These are phyloP conservation scores for Selaginella tamariscina DNA, from an alignment of 75 land plant species.

Conservation along the genomic window DNA sequence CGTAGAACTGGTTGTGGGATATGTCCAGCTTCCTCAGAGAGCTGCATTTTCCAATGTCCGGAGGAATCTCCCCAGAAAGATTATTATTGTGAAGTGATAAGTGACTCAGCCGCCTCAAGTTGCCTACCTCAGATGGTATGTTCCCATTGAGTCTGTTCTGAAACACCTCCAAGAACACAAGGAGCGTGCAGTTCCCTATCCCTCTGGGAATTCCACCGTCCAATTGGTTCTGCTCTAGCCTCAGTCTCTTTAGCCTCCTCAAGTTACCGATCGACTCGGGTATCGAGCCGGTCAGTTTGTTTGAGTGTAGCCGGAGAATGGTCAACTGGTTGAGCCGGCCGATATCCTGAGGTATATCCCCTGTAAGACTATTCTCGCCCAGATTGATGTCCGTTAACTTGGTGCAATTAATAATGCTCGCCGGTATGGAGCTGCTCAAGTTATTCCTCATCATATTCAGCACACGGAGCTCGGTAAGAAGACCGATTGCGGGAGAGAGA, in stretches of 20 bases:
- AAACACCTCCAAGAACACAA: background rate
- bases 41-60: background rate
- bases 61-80: background rate
- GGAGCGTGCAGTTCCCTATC: background rate
- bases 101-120: background rate
- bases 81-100: background rate
- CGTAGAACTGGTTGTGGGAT: conserved; percentile 59
- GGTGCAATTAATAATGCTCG: background rate
- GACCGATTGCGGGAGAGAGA: background rate
- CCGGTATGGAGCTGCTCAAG: background rate
- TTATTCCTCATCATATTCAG: background rate
- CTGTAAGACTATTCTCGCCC: background rate
- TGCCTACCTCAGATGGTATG: conserved; percentile 5
- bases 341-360: background rate
- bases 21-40: conserved; percentile 48
- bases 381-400: background rate
- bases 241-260: background rate
- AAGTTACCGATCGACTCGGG: background rate
- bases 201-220: background rate
- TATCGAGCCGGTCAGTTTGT: background rate
- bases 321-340: background rate
- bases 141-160: conserved; percentile 4
- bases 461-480: background rate
- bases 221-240: background rate
- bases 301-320: background rate